Evolutionary conservation across 352 stramenopile genomes (phyloP), one percentile per base, ranked within the genome.

Genomic region (Globisporangium perplexum): DNA sequence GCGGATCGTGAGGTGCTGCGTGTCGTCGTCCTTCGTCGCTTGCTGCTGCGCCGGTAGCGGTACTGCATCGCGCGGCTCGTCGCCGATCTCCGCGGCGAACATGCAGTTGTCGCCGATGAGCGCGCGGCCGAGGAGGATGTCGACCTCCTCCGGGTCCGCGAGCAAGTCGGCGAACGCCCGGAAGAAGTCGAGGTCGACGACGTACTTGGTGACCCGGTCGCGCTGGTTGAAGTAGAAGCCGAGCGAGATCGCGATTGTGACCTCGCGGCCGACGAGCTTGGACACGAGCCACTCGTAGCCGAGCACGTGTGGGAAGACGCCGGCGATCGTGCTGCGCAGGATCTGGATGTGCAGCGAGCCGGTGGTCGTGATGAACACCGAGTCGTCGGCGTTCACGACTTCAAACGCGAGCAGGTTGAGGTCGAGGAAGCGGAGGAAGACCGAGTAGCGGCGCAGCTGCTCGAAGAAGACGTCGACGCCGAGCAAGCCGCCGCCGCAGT

Each of bases 401-500:
- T 68, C 60, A 36, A 50, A 65, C 24, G n/a, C 42, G 35, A 63
- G 49, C 47, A 74, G 55, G 7, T 60, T 17, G 23, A 74, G 15
- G 7, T 49, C 22, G 38, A 74, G 61, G 44, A 65, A 67, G 17
- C 51, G 47, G 8, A 68, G 33, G 36, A 68, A 44, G 17, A 68
- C n/a, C 47, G 58, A 68, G 46, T 70, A 73, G 22, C 57, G 62
- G 15, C 44, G 53, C 35, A 74, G 59, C 56, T 63, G 53, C 51
- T 74, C 59, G 26, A 71, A 48, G 52, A 74, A 69, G 35, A 64
- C 57, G 18, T 57, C 49, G 12, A 66, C 20, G 20, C 66, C 66
- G 24, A 47, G n/a, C 18, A 69, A 47, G 1, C 56, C 59, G 31
- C 44, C 30, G n/a, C 53, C 63, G 26, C 58, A 63, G 26, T 71